phyloP scores from a whole-genome alignment of 495 filamentous ascomycete genomes.

The Hypoxylon cercidicola region DNA sequence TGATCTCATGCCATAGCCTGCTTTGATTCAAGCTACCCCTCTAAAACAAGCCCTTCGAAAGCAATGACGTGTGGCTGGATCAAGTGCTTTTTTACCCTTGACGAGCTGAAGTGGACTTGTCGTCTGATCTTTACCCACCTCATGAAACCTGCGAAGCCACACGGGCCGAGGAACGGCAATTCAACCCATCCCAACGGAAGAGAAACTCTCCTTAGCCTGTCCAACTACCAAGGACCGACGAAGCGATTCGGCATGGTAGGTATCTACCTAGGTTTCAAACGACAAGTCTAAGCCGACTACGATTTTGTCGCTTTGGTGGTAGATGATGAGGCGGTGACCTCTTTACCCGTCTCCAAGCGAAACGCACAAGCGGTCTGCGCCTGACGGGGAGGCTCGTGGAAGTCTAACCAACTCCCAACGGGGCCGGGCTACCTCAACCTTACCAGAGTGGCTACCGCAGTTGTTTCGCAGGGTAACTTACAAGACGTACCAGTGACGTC shows the following conservation, averaged over 20 bases:
- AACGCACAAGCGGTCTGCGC: constrained; percentile 33
- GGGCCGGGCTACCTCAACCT: not conserved
- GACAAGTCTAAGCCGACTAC: not conserved
- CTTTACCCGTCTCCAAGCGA: constrained; percentile 26
- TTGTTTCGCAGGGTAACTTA: not conserved
- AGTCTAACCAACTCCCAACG: constrained; percentile 16
- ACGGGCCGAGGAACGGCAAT: constrained; percentile 5
- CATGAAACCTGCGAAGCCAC: constrained; percentile 41
- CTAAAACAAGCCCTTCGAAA: constrained; percentile 1
- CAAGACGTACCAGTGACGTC: constrained; percentile 7
- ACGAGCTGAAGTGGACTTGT: constrained; percentile 30
- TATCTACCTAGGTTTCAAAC: constrained; percentile 7
- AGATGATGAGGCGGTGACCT: constrained; percentile 26
- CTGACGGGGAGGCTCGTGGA: constrained; percentile 8
- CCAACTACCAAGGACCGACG: not conserved
- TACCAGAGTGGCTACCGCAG: not conserved
- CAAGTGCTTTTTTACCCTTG: constrained; percentile 23
- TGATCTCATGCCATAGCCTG: not conserved
- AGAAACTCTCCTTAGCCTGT: not conserved
- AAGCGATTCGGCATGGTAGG: not conserved
- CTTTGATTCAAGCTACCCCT: not conserved
- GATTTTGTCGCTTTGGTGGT: constrained; percentile 16
- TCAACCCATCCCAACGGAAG: constrained; percentile 7
- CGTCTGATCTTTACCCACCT: constrained; percentile 28
- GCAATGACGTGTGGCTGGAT: constrained; percentile 26